Evolutionary conservation across 352 stramenopile genomes (phyloP).

Genomic region (Globisporangium alternatum): DNA sequence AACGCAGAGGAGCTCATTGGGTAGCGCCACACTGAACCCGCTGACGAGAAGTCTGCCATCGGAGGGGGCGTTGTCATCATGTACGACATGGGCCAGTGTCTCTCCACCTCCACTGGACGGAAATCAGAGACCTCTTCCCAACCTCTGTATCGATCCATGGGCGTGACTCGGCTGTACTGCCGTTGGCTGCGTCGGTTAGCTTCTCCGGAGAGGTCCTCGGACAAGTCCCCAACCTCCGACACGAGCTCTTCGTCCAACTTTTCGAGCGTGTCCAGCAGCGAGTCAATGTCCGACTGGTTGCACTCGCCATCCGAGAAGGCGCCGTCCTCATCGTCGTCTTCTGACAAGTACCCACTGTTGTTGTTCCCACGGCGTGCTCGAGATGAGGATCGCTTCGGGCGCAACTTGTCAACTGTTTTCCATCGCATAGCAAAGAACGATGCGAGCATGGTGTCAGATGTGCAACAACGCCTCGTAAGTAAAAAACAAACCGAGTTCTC

Average conservation of each 20-base stretch:
- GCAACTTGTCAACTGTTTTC: conserved; percentile 14
- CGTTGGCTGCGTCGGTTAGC: neutral
- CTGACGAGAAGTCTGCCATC: neutral
- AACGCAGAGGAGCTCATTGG: conserved; percentile 3
- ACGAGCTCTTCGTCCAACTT: conserved; percentile 25
- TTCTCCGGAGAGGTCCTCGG: conserved; percentile 10
- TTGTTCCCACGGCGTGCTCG: conserved; percentile 3
- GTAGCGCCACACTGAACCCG: conserved; percentile 9
- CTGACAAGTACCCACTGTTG: conserved; percentile 9
- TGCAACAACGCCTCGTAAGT: neutral
- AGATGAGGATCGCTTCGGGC: neutral
- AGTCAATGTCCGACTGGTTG: conserved; percentile 18
- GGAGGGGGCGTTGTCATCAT: neutral
- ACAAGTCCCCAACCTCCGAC: conserved; percentile 23
- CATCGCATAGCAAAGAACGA: neutral
- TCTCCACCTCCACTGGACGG: conserved; percentile 1
- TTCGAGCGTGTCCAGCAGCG: conserved; percentile 20
- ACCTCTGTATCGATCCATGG: conserved; percentile 7
- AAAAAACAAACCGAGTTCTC: neutral
- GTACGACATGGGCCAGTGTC: conserved; percentile 11
- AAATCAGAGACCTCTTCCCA: conserved; percentile 8
- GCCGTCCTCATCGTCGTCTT: conserved; percentile 1
- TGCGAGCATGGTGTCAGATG: neutral
- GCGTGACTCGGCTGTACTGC: neutral
- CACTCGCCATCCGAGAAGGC: conserved; percentile 12